Percentiles rank a stretch among this genome's conserved stretches.
These are phyloP conservation scores for Dispira parvispora DNA, from an alignment of 192 early-diverging fungal genomes.

Conservation along the genomic window DNA sequence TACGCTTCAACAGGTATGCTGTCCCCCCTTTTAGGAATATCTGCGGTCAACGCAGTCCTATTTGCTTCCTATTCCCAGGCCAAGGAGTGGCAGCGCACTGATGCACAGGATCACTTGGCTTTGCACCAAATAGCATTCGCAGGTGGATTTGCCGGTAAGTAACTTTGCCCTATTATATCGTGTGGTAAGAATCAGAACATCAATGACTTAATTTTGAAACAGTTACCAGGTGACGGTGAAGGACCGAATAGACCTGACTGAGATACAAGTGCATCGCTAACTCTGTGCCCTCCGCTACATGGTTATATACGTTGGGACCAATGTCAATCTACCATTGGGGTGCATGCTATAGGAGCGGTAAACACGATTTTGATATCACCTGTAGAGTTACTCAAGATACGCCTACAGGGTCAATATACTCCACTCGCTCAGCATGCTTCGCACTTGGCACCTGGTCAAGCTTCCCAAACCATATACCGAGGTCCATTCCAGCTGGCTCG, in stretches of 20 bases:
- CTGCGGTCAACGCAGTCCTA: slow-evolving; percentile 71
- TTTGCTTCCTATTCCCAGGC: slow-evolving; percentile 65
- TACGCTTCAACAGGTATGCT: slow-evolving; percentile 36
- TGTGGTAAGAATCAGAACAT: no score
- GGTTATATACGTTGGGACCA: no score
- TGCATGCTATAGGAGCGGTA: slow-evolving; percentile 34
- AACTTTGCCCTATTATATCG: no score
- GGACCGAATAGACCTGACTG: no score
- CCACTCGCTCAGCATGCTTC: slow-evolving; percentile 13
- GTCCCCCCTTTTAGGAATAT: slow-evolving; percentile 63
- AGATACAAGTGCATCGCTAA: no score
- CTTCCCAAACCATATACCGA: slow-evolving; percentile 14
- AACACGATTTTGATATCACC: slow-evolving; percentile 78
- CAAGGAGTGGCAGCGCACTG: slow-evolving; percentile 32
- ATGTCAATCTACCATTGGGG: not conserved
- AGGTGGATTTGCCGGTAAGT: slow-evolving; percentile 66
- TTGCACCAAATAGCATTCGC: slow-evolving; percentile 61
- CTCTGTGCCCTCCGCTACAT: no score
- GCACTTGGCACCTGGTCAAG: slow-evolving; percentile 5
- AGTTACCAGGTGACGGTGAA: no score
- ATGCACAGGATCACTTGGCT: slow-evolving; percentile 31
- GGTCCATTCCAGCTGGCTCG: slow-evolving; percentile 52
- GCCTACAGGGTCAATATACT: slow-evolving; percentile 80
- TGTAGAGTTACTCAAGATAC: slow-evolving; percentile 87
- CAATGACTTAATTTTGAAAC: no score